Conservation (phyloP, 768 basidiomycete genomes). For the Kwoniella sp. region DNA sequence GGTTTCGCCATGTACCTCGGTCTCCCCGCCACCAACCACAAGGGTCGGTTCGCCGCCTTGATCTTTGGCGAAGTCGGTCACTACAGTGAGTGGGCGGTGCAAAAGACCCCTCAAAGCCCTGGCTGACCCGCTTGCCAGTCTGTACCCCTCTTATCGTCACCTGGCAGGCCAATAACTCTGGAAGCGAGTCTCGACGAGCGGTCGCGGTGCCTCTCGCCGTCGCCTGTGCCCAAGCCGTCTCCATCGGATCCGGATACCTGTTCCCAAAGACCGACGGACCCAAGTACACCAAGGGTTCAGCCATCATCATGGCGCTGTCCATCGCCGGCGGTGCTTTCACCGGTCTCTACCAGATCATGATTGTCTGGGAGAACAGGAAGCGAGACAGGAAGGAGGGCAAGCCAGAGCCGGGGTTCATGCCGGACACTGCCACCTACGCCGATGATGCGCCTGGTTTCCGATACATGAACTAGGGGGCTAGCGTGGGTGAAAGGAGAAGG, state of each 20-base stretch:
- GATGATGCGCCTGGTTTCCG: conserved; percentile 24
- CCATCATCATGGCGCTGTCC: conserved; percentile 16
- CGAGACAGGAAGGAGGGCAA: conserved; percentile 12
- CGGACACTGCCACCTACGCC: conserved; percentile 16
- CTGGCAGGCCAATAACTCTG: conserved; percentile 20
- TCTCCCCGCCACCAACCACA: neutral
- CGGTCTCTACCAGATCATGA: conserved; percentile 15
- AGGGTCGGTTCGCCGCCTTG: conserved; percentile 19
- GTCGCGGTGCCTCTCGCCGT: conserved; percentile 20
- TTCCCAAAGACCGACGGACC: conserved; percentile 13
- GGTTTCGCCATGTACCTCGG: conserved; percentile 21
- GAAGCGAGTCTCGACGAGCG: conserved; percentile 17
- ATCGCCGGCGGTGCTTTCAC: conserved; percentile 11
- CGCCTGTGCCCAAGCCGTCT: conserved; percentile 16
- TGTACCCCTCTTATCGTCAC: conserved; percentile 19
- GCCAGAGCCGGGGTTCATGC: conserved; percentile 5
- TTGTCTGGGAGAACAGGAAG: conserved; percentile 15
- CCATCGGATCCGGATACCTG: conserved; percentile 6
- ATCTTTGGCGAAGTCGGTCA: conserved; percentile 21
- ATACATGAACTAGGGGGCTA: too few species aligned
- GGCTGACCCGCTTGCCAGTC: neutral
- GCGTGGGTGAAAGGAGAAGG: too few species aligned
- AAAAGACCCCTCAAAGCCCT: neutral
- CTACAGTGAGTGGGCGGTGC: conserved; percentile 10
- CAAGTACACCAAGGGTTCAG: conserved; percentile 19